These are phyloP conservation scores for Sphaerulina populicola DNA, from an alignment of 2,329 filamentous ascomycete species.

Conservation along the genomic window DNA sequence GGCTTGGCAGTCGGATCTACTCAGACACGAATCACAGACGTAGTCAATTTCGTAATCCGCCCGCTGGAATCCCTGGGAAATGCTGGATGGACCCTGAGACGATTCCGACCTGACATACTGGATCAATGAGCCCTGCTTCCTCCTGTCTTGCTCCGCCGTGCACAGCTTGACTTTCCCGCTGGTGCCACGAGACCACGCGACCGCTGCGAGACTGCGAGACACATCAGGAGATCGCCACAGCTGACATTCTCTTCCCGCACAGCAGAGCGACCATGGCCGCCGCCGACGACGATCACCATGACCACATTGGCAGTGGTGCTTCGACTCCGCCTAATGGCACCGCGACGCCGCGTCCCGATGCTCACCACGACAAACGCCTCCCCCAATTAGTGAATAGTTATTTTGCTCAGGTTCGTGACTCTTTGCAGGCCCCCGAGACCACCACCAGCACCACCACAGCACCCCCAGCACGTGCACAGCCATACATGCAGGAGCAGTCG, in stretches of 20 bases:
- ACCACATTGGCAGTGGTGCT: constrained; percentile 70
- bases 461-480: constrained; percentile 31
- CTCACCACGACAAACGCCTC: constrained; percentile 77
- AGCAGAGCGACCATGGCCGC: constrained; percentile 33
- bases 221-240: constrained; percentile 21
- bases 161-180: constrained; percentile 15
- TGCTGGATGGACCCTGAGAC: not conserved
- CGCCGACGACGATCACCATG: constrained; percentile 55
- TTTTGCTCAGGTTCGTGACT: constrained; percentile 98
- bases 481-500: constrained; percentile 10
- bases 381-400: constrained; percentile 91
- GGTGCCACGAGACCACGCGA: constrained; percentile 9
- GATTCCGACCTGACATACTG: constrained; percentile 9
- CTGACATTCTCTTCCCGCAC: constrained; percentile 21
- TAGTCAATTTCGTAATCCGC: not conserved
- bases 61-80: not conserved
- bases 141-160: constrained; percentile 4
- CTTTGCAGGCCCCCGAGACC: constrained; percentile 41
- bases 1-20: constrained; percentile 5
- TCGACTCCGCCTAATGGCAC: constrained; percentile 76
- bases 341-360: constrained; percentile 87
- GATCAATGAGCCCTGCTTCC: constrained; percentile 5
- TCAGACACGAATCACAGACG: not conserved
- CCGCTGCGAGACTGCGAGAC: constrained; percentile 11
- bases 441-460: constrained; percentile 2